Percentiles rank a stretch among this genome's conserved stretches.
These are phyloP conservation scores for Xerocomus nothofagi DNA, from an alignment of 1,284 basidiomycete genomes.

Conservation along the genomic window DNA sequence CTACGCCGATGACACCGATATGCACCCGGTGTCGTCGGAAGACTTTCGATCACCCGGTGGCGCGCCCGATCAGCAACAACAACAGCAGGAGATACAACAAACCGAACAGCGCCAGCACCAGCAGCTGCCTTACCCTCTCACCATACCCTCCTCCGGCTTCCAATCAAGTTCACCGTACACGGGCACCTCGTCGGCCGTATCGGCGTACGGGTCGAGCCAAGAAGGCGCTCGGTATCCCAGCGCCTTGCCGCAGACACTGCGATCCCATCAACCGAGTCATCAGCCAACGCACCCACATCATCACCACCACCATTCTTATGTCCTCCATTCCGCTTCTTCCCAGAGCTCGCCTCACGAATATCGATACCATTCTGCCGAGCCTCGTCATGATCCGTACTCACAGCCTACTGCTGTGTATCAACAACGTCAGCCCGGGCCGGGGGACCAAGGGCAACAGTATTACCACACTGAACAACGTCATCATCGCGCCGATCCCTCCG, in stretches of 20 bases:
- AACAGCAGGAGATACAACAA: conserved; percentile 2
- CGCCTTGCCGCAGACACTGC: conserved; percentile 6
- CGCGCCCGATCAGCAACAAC: background rate
- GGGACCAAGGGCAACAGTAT: conserved; percentile 13
- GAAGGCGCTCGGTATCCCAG: conserved; percentile 6
- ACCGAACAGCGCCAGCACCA: conserved; percentile 13
- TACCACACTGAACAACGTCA: conserved; percentile 18
- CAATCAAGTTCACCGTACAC: conserved; percentile 9
- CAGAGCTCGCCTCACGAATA: conserved; percentile 25
- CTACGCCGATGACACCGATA: conserved; percentile 40
- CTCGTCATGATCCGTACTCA: conserved; percentile 11
- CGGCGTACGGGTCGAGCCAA: conserved; percentile 4
- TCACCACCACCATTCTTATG: conserved; percentile 17
- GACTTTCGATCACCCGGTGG: background rate
- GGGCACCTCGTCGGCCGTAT: background rate
- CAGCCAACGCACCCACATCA: conserved; percentile 5
- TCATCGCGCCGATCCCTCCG: conserved; percentile 44
- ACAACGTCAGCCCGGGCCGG: conserved; percentile 11
- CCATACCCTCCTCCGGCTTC: conserved; percentile 17
- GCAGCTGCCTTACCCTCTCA: conserved; percentile 20
- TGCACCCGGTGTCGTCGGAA: conserved; percentile 32
- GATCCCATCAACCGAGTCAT: too few species aligned
- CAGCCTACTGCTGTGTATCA: conserved; percentile 13
- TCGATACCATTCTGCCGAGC: conserved; percentile 18
- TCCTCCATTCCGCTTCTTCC: conserved; percentile 15